Evolutionary conservation across 2,329 filamentous ascomycete genomes (phyloP), one percentile per base, ranked within the genome.

Genomic region (Alternaria ventricosa): DNA sequence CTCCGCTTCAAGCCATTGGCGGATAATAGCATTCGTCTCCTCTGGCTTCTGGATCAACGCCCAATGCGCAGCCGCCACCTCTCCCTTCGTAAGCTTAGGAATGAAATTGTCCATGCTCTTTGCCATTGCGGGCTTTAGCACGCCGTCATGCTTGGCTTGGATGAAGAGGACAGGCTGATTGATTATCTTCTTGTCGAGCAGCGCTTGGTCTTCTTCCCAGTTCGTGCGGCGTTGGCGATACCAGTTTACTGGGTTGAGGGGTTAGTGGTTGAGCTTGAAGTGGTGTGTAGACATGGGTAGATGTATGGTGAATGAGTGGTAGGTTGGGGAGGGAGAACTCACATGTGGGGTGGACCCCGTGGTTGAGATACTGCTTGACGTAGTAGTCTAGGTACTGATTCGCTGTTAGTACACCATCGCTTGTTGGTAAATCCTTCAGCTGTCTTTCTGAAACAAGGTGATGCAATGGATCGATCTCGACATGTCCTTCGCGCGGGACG

Each of bases 61-160:
- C 95, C 95, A 98, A 80, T 98, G 96, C 18, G 86, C 84, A 0
- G 90, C 86, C 36, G 89, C 80, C 58, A 97, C 90, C 76, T 92
- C 87, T 9, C 82, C 85, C 64, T 86, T 84, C 8, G 87, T 91
- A 73, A 96, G 79, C 50, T 88, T 85, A 3, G 87, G 86, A 63
- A 95, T 88, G 66, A 83, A 82, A 67, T 84, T 83, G 20, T 89
- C 89, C 93, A 97, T 97, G 0, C 87, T 87, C 23, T 80, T 81
- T 1, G 90, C 87, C 87, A 97, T 87, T 43, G 85, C 82, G 1
- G 92, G 89, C 60, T 90, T 91, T 69, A 98, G 82, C 1, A 94
- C 92, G 0, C 73, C 71, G 78, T 99, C 96, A 49, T 85, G 83
- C 22, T 85, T 86, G 1, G 93, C 94, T 61, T 87, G 85, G 65